A percentile compares a stretch with the other conserved stretches of the same genome.
These are phyloP conservation scores for Trametes hirsuta DNA, from an alignment of 1,284 basidiomycete species.

Conservation along the genomic window DNA sequence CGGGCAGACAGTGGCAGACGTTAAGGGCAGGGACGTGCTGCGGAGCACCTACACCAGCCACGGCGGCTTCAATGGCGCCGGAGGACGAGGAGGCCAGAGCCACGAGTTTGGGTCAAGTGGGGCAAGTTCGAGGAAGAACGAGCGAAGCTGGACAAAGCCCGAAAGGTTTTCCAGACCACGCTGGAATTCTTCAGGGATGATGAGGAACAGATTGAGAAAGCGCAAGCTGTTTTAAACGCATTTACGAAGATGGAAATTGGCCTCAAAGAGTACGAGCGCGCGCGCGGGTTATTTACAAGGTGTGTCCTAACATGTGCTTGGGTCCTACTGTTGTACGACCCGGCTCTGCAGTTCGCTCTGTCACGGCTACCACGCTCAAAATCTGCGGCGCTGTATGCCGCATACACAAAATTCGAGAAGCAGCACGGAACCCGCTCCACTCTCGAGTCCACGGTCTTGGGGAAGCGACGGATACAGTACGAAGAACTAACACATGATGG, in stretches of 20 bases:
- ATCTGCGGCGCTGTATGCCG: constrained; percentile 82
- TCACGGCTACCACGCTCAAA: constrained; percentile 90
- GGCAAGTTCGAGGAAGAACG: constrained; percentile 98
- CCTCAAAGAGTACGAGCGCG: constrained; percentile 92
- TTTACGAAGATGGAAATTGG: constrained; percentile 99
- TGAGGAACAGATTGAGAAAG: constrained; percentile 96
- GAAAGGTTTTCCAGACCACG: constrained; percentile 97
- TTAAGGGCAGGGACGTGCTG: too few relatives aligned
- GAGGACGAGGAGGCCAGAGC: constrained; percentile 68
- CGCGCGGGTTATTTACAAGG: constrained; percentile 97
- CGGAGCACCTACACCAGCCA: too few relatives aligned
- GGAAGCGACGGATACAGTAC: constrained; percentile 96
- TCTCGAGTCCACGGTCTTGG: constrained; percentile 92
- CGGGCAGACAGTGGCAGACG: too few relatives aligned
- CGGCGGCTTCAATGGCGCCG: too few relatives aligned
- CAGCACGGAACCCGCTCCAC: constrained; percentile 91
- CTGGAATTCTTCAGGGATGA: constrained; percentile 98
- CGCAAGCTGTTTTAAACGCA: constrained; percentile 93
- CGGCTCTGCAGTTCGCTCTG: constrained; percentile 77
- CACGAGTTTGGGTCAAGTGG: constrained; percentile 96
- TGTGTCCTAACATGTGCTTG: constrained; percentile 31
- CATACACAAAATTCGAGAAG: constrained; percentile 98
- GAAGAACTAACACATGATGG: constrained; percentile 90
- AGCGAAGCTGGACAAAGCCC: constrained; percentile 82
- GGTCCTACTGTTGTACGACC: not conserved